phyloP scores from a whole-genome alignment of 2,329 filamentous ascomycete genomes.

The Colletotrichum tanaceti region DNA sequence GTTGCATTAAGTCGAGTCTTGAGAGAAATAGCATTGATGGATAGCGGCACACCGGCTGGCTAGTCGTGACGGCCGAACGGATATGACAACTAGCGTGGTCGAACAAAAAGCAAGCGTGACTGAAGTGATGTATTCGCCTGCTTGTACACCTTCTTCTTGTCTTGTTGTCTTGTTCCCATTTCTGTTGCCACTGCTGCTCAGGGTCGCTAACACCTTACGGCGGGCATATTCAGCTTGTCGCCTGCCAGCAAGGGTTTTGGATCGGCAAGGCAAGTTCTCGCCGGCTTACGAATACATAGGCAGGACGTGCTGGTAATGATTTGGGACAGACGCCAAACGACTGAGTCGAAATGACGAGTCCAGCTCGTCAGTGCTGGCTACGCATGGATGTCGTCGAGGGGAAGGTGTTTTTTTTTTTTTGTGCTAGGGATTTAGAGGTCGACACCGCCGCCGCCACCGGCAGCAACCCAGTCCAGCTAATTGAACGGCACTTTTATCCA shows the following conservation, averaged over 20 bases:
- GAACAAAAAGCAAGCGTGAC: not conserved
- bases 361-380: not conserved
- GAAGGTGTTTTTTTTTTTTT: not conserved
- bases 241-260: not conserved
- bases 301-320: slow-evolving; percentile 6
- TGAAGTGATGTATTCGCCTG: not conserved
- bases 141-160: too few species aligned
- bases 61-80: slow-evolving; percentile 30
- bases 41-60: slow-evolving; percentile 29
- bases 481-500: not conserved
- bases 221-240: not conserved
- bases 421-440: not conserved
- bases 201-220: not conserved
- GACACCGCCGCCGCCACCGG: not conserved
- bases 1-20: slow-evolving; percentile 24
- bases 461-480: slow-evolving; percentile 1
- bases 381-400: not conserved
- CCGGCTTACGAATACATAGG: not conserved
- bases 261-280: slow-evolving; percentile 6
- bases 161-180: too few species aligned
- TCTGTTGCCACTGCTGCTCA: not conserved
- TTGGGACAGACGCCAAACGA: not conserved
- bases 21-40: slow-evolving; percentile 28
- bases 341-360: not conserved
- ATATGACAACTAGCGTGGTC: slow-evolving; percentile 11